Evolutionary conservation across 2,329 filamentous ascomycete genomes (phyloP).

Genomic region (Neopestalotiopsis clavispora): DNA sequence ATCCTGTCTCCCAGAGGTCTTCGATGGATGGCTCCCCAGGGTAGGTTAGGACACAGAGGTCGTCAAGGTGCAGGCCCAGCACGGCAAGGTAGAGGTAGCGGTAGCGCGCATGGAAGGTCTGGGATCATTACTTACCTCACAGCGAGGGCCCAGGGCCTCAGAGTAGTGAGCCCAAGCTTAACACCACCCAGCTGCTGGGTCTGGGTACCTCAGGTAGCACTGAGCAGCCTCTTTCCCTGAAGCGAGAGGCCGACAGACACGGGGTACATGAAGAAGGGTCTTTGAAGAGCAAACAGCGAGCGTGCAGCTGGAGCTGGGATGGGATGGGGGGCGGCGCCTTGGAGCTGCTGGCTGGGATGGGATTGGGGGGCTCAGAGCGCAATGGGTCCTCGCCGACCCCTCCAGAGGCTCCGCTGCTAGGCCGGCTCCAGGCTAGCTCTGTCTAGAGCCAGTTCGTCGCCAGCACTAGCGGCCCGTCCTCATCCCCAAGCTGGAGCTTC

Average conservation of each 20-base stretch:
- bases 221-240: slow-evolving; percentile 5
- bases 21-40: neutral
- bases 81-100: neutral
- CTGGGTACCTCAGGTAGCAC: neutral
- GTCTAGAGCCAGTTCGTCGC: slow-evolving; percentile 11
- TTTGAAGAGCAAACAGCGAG: neutral
- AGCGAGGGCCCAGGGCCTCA: neutral
- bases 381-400: neutral
- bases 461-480: slow-evolving; percentile 14
- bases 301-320: neutral
- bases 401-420: slow-evolving; percentile 1
- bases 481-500: slow-evolving; percentile 8
- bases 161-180: slow-evolving; percentile 1
- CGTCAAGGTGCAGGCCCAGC: neutral
- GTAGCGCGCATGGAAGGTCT: neutral
- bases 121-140: too few species aligned
- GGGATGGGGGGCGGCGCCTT: neutral
- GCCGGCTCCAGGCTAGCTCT: slow-evolving; percentile 10
- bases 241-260: slow-evolving; percentile 2
- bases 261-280: neutral
- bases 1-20: neutral
- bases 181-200: neutral
- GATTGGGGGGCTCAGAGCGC: slow-evolving; percentile 1
- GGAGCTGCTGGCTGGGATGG: neutral
- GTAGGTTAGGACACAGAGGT: neutral